A percentile compares a stretch with the other conserved stretches of the same genome.
Conservation (phyloP, 2,329 filamentous ascomycete genomes). For the Sarocladium oryzae region DNA sequence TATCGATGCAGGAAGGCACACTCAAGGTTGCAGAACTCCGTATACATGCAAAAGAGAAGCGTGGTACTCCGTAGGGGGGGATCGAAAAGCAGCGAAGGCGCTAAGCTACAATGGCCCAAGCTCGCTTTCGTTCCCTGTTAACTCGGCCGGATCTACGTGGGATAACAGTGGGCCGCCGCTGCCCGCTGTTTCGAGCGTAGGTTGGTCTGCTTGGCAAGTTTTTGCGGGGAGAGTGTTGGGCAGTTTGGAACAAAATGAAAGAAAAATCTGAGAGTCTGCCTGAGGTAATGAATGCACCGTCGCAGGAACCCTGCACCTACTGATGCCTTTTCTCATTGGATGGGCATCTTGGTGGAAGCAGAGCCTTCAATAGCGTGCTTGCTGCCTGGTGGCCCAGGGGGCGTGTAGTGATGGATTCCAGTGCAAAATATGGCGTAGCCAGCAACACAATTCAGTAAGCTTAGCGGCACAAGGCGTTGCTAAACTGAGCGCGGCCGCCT, state of each 20-base stretch:
- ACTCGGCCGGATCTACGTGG: constrained; percentile 4
- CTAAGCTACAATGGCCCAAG: background rate
- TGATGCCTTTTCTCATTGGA: background rate
- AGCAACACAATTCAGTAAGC: background rate
- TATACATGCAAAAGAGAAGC: too few species aligned
- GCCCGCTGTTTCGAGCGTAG: constrained; percentile 3
- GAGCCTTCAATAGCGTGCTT: too few species aligned
- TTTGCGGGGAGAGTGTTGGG: constrained; percentile 1
- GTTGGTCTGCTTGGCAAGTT: background rate
- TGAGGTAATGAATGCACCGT: background rate
- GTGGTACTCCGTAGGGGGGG: background rate
- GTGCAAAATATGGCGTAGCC: background rate
- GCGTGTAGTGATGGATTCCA: background rate
- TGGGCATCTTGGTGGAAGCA: background rate
- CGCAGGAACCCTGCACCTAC: too few species aligned
- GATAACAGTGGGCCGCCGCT: constrained; percentile 7
- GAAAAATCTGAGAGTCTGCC: background rate
- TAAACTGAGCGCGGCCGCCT: background rate
- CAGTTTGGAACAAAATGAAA: background rate
- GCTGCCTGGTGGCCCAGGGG: background rate
- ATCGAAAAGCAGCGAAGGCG: background rate
- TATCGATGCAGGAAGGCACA: background rate
- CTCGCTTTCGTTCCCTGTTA: background rate
- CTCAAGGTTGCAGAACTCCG: too few species aligned
- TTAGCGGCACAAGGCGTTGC: background rate